Base-by-base conservation (phyloP, 371 early-diverging fungal species). In the Mortierella sp. region DNA sequence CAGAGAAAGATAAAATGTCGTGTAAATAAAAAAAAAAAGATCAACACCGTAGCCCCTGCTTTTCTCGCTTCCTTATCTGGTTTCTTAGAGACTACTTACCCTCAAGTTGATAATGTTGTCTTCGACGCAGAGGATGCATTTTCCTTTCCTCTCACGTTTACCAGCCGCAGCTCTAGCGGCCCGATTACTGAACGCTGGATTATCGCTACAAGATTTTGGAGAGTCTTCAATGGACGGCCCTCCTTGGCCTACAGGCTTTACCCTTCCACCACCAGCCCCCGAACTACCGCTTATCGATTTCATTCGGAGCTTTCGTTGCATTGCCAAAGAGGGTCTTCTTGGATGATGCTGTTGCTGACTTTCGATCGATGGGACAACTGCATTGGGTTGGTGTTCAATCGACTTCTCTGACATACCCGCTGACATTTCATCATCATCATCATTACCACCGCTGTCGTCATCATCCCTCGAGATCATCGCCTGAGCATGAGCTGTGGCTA, bases 61-160 rank as follows among this genome's bases (percentile, higher is more conserved):
- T 8, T 4, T 24, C 28, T 28, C 28, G 28, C 28, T 28, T 28
- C 28, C 57, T 10, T 55, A n/a, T 10, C 13, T 21, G 4, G 24
- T n/a, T 52, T 7, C n/a, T 33, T 19, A 4, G 11, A 11, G 10
- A 6, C 16, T 21, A 55, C 68, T 21, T 65, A 77, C 78, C 60
- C 71, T 61, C 48, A 79, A 58, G 43, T 79, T 79, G 66, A 79
- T 79, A 16, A 74, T 71, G 36, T 79, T 79, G 48, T 79, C 80
- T 55, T 79, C 80, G 15, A 79, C 80, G 55, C 80, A 79, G 8
- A 79, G 71, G 19, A 79, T 58, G 32, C 74, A 74, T 65, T 70
- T 79, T 19, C 80, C 80, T 60, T 38, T 69, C 6, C 80, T 70
- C 52, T 79, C 80, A 1, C 74, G 74, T 28, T 79, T 79, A 13